Conservation (phyloP, 192 early-diverging fungal genomes). For the Dissophora ornata region DNA sequence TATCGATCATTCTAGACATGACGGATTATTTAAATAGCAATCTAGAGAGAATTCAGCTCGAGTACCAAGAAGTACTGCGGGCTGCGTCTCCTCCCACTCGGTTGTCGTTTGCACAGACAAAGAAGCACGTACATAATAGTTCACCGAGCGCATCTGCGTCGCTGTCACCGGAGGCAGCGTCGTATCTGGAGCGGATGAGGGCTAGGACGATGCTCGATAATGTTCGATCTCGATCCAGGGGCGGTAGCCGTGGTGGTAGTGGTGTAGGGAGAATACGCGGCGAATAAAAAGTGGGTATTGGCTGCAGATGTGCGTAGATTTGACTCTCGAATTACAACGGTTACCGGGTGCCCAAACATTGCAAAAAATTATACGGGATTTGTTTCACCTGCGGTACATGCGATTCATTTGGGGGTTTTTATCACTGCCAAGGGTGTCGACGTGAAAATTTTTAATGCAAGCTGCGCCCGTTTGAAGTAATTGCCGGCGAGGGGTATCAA, state of each 20-base stretch:
- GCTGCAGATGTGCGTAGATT: too few relatives aligned
- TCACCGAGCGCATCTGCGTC: neutral
- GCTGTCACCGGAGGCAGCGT: conserved; percentile 19
- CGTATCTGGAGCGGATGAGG: conserved; percentile 32
- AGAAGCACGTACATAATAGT: neutral
- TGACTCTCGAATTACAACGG: too few relatives aligned
- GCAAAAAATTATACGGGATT: too few relatives aligned
- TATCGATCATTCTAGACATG: conserved; percentile 27
- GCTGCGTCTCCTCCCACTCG: neutral
- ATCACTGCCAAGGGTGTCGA: too few relatives aligned
- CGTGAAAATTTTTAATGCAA: too few relatives aligned
- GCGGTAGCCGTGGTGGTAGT: neutral
- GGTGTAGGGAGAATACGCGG: too few relatives aligned
- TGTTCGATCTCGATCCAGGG: neutral
- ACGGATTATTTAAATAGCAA: conserved; percentile 20
- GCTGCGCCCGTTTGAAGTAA: too few relatives aligned
- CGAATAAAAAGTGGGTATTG: too few relatives aligned
- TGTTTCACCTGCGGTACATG: too few relatives aligned
- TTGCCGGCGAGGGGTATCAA: too few relatives aligned
- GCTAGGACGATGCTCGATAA: neutral
- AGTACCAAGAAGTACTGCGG: conserved; percentile 29
- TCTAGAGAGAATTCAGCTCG: conserved; percentile 8
- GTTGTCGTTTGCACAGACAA: neutral
- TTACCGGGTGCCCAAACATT: too few relatives aligned
- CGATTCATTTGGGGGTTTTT: too few relatives aligned